A percentile compares a stretch with the other conserved stretches of the same genome.
Conservation (phyloP, 805 yeast genomes). For the Lipomyces chichibuensis region DNA sequence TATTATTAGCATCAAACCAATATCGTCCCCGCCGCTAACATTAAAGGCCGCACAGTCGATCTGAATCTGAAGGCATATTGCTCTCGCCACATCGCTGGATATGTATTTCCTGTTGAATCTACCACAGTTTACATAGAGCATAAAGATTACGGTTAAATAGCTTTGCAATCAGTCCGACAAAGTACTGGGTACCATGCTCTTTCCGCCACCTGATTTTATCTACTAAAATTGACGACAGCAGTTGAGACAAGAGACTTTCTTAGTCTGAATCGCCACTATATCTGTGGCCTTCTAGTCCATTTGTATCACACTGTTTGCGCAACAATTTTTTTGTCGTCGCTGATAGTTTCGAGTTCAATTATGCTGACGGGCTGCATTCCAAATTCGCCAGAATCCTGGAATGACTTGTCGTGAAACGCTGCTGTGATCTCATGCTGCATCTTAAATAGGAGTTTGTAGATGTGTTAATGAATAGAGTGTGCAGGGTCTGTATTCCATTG, state of each 20-base stretch:
- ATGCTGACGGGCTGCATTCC: neutral
- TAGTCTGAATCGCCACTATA: neutral
- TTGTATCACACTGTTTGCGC: neutral
- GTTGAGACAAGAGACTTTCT: neutral
- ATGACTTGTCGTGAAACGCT: neutral
- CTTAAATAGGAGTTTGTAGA: neutral
- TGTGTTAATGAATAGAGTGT: neutral
- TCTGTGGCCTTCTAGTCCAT: neutral
- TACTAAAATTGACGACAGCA: neutral
- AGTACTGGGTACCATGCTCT: neutral
- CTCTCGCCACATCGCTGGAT: neutral
- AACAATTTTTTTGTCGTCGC: neutral
- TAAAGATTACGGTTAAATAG: neutral
- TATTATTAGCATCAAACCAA: neutral
- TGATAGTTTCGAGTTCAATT: neutral
- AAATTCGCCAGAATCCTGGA: neutral
- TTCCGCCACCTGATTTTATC: neutral
- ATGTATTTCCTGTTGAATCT: neutral
- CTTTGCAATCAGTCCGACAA: neutral
- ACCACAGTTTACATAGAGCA: neutral
- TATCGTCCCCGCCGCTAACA: neutral
- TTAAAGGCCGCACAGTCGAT: neutral
- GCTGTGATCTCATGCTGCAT: neutral
- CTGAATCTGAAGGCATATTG: neutral
- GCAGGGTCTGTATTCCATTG: neutral